Conservation (phyloP, 208 protist species). For the Sergeia podlipaevii region DNA sequence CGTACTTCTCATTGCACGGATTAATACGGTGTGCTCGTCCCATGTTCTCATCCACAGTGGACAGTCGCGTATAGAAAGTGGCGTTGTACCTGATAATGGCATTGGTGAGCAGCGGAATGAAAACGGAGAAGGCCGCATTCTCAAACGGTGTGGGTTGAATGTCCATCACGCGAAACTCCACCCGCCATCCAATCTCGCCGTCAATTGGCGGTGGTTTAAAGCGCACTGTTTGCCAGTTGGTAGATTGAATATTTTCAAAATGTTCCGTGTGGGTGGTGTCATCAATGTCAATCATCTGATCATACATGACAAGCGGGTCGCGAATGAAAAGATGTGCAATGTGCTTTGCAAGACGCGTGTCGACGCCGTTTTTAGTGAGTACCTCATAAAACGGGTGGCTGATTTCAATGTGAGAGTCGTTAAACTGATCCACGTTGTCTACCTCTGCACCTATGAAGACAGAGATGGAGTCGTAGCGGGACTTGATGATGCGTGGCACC, state of each 20-base stretch:
- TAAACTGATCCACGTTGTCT: constrained; percentile 79
- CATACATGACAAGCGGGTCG: constrained; percentile 98
- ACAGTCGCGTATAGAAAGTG: constrained; percentile 96
- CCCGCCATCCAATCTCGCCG: constrained; percentile 93
- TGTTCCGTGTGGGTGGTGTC: constrained; percentile 93
- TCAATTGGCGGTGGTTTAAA: constrained; percentile 94
- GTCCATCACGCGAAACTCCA: constrained; percentile 97
- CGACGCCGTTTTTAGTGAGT: constrained; percentile 86
- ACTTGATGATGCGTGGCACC: constrained; percentile 93
- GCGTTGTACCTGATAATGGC: constrained; percentile 95
- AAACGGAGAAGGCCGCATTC: constrained; percentile 97
- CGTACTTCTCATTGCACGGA: constrained; percentile 90
- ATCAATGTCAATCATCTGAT: constrained; percentile 93
- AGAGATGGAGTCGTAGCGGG: constrained; percentile 95
- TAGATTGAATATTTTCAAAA: constrained; percentile 99
- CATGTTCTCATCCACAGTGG: constrained; percentile 97
- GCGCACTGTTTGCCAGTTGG: constrained; percentile 98
- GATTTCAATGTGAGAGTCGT: constrained; percentile 81
- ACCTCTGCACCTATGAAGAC: constrained; percentile 83
- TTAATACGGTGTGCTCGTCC: constrained; percentile 89
- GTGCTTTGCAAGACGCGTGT: constrained; percentile 93
- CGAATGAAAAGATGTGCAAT: constrained; percentile 98
- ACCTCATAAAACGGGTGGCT: constrained; percentile 77
- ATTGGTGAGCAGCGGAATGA: constrained; percentile 93
- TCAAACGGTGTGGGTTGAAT: constrained; percentile 98